Base-by-base conservation (phyloP, 176 grass and related monocot species). In the Carex pumila region DNA sequence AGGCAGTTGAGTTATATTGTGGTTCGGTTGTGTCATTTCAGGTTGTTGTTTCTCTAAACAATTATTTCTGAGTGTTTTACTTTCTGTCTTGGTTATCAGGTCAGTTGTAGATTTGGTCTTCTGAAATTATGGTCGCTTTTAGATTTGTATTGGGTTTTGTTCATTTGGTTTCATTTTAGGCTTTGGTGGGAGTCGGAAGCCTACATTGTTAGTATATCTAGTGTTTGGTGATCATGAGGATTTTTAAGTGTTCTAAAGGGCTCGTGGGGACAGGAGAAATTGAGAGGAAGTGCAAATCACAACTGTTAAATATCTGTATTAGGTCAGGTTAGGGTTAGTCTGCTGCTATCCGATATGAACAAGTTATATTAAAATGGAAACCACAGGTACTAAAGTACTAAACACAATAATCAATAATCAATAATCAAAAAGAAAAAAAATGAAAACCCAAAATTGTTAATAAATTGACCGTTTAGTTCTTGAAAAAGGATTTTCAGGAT, bases 1-100 rank as follows among this genome's bases (percentile, higher is more conserved):
- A 45, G 25, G 10, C 37, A 81, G 49, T 62, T 88, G 30, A 88
- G 86, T 88, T 87, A 75, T 71, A 29, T 55, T 66, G 15, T n/a
- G 15, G 65, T 39, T 37, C 18, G 31, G 1, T 36, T 39, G 13
- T 37, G 25, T 39, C 25, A 15, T 30, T 32, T 73, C 39, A 5
- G 71, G 8, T 52, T 6, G 1, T 13, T 29, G 29, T 11, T 25
- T 21, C 4, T 19, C 11, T 19, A 53, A 4, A 11, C 39, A 74
- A 22, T 67, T 67, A 67, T 25, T 25, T 74, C 10, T 74, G 10
- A 19, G 36, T 12, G 10, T 73, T 21, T 73, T 73, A n/a, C 13
- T 58, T 0, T 4, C 1, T 58, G 56, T 4, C 47, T 18, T 58
- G 3, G 56, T 0, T 58, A 58, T 58, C 17, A 19, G 5, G 57